Evolutionary conservation across 2,329 filamentous ascomycete genomes (phyloP).

Genomic region (Dactylellina haptotyla): DNA sequence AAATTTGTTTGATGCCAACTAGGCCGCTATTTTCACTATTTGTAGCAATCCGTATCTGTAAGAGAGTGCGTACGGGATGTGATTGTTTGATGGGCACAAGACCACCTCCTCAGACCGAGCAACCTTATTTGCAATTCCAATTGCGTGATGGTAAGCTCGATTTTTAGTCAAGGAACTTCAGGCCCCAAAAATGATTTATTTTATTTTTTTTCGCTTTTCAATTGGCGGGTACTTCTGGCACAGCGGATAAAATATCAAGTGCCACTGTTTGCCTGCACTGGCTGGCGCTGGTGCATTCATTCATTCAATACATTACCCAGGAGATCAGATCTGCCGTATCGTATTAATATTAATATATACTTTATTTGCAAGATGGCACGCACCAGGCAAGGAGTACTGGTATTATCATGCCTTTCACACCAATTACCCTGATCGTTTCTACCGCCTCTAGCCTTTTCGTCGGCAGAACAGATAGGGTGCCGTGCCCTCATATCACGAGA

Average conservation of each 20-base stretch:
- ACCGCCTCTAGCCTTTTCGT: slow-evolving; percentile 10
- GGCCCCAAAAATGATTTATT: neutral
- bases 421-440: slow-evolving; percentile 7
- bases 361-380: too few relatives aligned
- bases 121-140: slow-evolving; percentile 21
- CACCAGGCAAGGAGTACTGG: too few relatives aligned
- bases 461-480: slow-evolving; percentile 30
- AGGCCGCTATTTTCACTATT: neutral
- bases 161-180: neutral
- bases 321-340: neutral
- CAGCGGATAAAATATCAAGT: slow-evolving; percentile 38
- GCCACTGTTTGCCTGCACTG: neutral
- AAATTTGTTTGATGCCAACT: slow-evolving; percentile 33
- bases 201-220: neutral
- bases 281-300: too few relatives aligned
- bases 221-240: neutral
- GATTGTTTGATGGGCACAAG: slow-evolving; percentile 29
- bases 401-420: neutral
- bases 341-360: neutral
- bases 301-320: slow-evolving; percentile 1
- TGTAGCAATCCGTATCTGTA: too few relatives aligned
- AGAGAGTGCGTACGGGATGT: too few relatives aligned
- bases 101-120: neutral
- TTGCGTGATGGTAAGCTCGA: slow-evolving; percentile 31
- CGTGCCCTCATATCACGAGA: slow-evolving; percentile 43